These are phyloP conservation scores for Lipomyces mesembrius DNA, from an alignment of 805 yeast genomes.

Conservation along the genomic window DNA sequence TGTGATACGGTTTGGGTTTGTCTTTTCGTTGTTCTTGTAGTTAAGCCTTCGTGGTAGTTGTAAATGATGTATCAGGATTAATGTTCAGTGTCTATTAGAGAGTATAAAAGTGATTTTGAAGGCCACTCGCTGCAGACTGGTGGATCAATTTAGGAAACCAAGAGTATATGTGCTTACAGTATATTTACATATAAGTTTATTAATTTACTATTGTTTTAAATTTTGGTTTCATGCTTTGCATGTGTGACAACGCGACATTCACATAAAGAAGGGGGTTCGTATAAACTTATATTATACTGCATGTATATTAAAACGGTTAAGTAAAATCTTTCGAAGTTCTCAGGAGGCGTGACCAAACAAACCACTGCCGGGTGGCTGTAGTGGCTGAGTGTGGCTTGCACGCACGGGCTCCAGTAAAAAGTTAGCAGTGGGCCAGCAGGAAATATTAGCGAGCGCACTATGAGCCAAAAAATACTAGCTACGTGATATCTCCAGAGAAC, in stretches of 20 bases:
- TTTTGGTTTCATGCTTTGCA: neutral
- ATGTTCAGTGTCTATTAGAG: conserved; percentile 1
- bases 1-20: conserved; percentile 4
- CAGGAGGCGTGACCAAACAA: too few relatives aligned
- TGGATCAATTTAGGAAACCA: neutral
- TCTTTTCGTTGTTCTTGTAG: neutral
- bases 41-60: neutral
- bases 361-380: neutral
- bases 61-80: neutral
- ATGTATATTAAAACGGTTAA: too few relatives aligned
- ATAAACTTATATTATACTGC: too few relatives aligned
- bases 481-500: neutral
- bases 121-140: neutral
- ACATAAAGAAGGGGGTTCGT: neutral
- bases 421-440: neutral
- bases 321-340: too few relatives aligned
- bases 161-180: neutral
- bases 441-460: neutral
- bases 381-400: neutral
- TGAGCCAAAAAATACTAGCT: neutral
- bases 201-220: neutral
- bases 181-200: neutral
- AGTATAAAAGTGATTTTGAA: conserved; percentile 1
- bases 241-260: neutral
- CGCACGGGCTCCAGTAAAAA: neutral